These are phyloP conservation scores for Paratrimastix pyriformis DNA, from an alignment of 78 protist genomes.

Conservation along the genomic window DNA sequence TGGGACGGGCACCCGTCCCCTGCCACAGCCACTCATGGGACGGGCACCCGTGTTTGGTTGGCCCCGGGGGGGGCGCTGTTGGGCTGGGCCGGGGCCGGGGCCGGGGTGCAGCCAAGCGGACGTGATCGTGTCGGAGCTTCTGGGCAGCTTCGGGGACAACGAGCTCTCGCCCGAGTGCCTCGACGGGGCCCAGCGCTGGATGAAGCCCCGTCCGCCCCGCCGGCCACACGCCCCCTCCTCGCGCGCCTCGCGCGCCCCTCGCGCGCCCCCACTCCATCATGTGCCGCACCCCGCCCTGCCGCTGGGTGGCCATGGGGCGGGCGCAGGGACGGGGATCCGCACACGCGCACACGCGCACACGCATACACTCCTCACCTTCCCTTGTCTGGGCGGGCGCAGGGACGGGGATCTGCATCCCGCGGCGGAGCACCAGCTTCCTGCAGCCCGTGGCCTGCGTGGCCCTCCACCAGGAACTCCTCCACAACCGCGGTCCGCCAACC, in stretches of 20 bases:
- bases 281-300: not conserved
- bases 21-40: too few species aligned
- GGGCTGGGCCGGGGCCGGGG: too few species aligned
- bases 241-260: not conserved
- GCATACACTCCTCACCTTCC: not conserved
- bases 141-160: conserved; percentile 96
- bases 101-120: too few species aligned
- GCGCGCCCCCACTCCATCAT: not conserved
- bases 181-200: conserved; percentile 60
- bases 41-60: too few species aligned
- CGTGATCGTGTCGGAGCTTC: conserved; percentile 75
- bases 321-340: not conserved
- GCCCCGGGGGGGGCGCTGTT: too few species aligned
- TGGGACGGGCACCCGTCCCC: too few species aligned
- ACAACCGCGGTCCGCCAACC: too few species aligned
- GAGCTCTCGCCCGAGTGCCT: conserved; percentile 98
- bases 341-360: not conserved
- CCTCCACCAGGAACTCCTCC: not conserved
- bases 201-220: not conserved
- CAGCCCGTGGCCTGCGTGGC: not conserved
- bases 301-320: not conserved
- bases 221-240: not conserved
- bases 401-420: not conserved
- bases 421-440: not conserved
- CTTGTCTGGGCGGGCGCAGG: too few species aligned